Percentiles rank a stretch among this genome's conserved stretches.
Evolutionary conservation across 371 early-diverging fungal genomes (phyloP).

Genomic region (Mucor circinelloides): DNA sequence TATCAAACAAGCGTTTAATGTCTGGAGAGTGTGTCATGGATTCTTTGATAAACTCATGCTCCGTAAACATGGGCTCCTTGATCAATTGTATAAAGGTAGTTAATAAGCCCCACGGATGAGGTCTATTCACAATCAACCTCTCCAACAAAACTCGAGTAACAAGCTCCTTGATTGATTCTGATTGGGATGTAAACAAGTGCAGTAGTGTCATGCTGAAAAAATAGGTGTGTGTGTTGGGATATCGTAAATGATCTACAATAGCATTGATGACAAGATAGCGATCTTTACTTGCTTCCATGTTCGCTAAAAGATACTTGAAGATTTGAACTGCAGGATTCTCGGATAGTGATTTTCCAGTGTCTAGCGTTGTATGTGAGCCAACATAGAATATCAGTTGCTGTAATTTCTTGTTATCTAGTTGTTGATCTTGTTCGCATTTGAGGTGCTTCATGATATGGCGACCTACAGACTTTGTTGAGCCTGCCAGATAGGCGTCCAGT

Average conservation of each 20-base stretch:
- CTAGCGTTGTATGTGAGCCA: conserved; percentile 29
- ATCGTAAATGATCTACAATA: conserved; percentile 94
- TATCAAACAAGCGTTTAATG: conserved; percentile 68
- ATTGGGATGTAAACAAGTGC: conserved; percentile 73
- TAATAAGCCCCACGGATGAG: conserved; percentile 98
- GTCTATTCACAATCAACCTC: conserved; percentile 93
- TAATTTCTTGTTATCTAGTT: neutral
- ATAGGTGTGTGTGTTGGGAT: conserved; percentile 95
- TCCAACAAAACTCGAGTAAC: conserved; percentile 93
- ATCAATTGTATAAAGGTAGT: conserved; percentile 95
- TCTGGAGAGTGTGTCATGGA: conserved; percentile 53
- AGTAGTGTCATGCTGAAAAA: conserved; percentile 83
- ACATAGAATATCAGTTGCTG: conserved; percentile 31
- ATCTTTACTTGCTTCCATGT: conserved; percentile 39
- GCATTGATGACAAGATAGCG: conserved; percentile 85
- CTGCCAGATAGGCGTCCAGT: conserved; percentile 1
- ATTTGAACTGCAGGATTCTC: conserved; percentile 31
- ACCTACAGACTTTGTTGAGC: neutral
- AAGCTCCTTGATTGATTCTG: conserved; percentile 79
- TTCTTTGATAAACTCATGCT: conserved; percentile 67
- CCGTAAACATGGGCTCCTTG: conserved; percentile 85
- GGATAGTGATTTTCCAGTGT: conserved; percentile 21
- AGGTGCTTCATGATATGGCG: conserved; percentile 1
- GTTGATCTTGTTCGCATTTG: neutral
- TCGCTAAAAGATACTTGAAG: conserved; percentile 31